Evolutionary conservation across 805 yeast species (phyloP).

Genomic region (Kuraishia cidri): DNA sequence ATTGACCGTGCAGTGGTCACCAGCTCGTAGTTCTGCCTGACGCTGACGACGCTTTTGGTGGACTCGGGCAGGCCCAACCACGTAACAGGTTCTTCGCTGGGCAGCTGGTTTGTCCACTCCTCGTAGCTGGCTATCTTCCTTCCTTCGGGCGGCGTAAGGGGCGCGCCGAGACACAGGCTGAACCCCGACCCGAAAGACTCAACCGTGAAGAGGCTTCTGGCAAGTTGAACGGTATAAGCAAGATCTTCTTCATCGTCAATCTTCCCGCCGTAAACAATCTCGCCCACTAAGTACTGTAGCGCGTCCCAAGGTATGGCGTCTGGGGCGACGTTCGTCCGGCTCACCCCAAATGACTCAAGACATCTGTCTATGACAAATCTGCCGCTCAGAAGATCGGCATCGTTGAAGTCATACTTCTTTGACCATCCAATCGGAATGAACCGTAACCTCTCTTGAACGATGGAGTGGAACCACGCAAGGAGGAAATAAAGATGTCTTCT

Average conservation of each 20-base stretch:
- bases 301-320: constrained; percentile 45
- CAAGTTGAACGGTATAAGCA: constrained; percentile 21
- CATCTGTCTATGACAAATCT: constrained; percentile 30
- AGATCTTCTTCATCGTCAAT: constrained; percentile 33
- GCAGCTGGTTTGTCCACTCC: constrained; percentile 45
- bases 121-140: constrained; percentile 20
- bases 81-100: constrained; percentile 18
- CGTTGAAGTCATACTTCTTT: constrained; percentile 59
- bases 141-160: constrained; percentile 35
- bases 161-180: constrained; percentile 25
- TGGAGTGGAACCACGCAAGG: constrained; percentile 63
- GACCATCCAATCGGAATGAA: constrained; percentile 58
- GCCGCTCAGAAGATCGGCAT: constrained; percentile 56
- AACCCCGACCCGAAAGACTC: constrained; percentile 31
- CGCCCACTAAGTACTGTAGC: constrained; percentile 37
- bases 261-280: constrained; percentile 62
- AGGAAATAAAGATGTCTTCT: constrained; percentile 39
- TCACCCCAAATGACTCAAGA: constrained; percentile 9
- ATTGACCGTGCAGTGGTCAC: too few relatives aligned
- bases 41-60: too few relatives aligned
- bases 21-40: too few relatives aligned
- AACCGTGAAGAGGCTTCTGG: constrained; percentile 25
- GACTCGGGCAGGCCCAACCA: constrained; percentile 42
- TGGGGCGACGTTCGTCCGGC: constrained; percentile 31
- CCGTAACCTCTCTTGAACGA: constrained; percentile 48